A percentile compares a stretch with the other conserved stretches of the same genome.
phyloP scores from a whole-genome alignment of 2,329 filamentous ascomycete genomes.

The Penicillium sp. region DNA sequence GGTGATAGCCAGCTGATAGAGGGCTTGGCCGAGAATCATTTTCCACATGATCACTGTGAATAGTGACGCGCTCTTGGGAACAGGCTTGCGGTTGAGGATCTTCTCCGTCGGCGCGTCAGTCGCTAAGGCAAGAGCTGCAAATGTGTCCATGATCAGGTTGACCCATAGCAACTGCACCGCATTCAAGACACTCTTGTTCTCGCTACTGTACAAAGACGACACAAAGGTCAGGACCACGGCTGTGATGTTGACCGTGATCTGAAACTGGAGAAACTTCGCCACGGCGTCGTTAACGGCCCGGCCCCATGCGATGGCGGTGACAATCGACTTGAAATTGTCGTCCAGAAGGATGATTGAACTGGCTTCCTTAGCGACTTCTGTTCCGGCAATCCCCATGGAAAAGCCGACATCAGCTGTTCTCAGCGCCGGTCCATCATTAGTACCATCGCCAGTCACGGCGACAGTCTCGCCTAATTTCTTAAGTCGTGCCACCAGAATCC shows the following conservation, averaged over 20 bases:
- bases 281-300: constrained; percentile 60
- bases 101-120: constrained; percentile 77
- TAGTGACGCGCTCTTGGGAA: constrained; percentile 62
- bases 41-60: constrained; percentile 97
- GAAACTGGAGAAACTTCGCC: constrained; percentile 57
- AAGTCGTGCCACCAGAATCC: constrained; percentile 53
- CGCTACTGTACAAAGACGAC: constrained; percentile 63
- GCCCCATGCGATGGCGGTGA: constrained; percentile 61
- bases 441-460: constrained; percentile 57
- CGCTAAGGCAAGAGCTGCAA: constrained; percentile 77
- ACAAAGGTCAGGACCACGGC: constrained; percentile 82
- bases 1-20: constrained; percentile 74
- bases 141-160: constrained; percentile 94
- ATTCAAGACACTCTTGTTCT: constrained; percentile 67
- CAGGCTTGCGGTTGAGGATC: constrained; percentile 70
- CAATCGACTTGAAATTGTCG: constrained; percentile 57
- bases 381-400: constrained; percentile 60
- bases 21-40: constrained; percentile 89
- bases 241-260: constrained; percentile 78
- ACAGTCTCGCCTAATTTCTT: constrained; percentile 57
- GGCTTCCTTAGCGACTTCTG: constrained; percentile 60
- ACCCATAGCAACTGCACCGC: constrained; percentile 93
- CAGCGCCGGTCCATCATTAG: constrained; percentile 58
- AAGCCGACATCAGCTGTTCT: constrained; percentile 60
- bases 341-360: constrained; percentile 61